These are phyloP conservation scores for Coemansia erecta DNA, from an alignment of 192 early-diverging fungal genomes.

Conservation along the genomic window DNA sequence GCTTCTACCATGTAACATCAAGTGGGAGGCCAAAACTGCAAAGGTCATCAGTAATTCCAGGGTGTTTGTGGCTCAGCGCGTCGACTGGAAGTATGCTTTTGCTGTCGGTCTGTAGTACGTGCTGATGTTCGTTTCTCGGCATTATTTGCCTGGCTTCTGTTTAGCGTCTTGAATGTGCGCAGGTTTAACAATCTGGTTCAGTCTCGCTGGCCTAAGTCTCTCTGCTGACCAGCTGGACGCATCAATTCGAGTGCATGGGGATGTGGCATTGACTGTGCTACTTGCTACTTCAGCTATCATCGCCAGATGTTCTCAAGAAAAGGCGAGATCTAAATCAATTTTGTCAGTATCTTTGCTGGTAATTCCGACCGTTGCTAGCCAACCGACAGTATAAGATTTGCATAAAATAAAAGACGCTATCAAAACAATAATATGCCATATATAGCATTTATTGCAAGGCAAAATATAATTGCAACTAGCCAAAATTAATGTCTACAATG, in stretches of 20 bases:
- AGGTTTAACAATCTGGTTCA: conserved; percentile 46
- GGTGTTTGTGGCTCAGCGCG: conserved; percentile 32
- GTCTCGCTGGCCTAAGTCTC: conserved; percentile 42
- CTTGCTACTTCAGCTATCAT: conserved; percentile 66
- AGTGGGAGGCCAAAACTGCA: conserved; percentile 12
- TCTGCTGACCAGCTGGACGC: conserved; percentile 62
- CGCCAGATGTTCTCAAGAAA: conserved; percentile 34
- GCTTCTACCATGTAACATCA: conserved; percentile 55
- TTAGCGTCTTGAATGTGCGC: conserved; percentile 39
- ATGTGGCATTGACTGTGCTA: conserved; percentile 85
- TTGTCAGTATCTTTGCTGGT: too few relatives aligned
- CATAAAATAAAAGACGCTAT: too few relatives aligned
- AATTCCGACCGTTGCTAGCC: too few relatives aligned
- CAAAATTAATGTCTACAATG: too few relatives aligned
- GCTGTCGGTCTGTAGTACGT: conserved; percentile 64
- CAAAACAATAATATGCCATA: too few relatives aligned
- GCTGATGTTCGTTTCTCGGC: conserved; percentile 71
- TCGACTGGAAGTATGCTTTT: conserved; percentile 69
- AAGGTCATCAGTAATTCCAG: background rate
- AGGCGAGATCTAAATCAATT: too few relatives aligned
- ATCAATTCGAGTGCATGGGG: conserved; percentile 72
- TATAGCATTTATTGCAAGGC: too few relatives aligned
- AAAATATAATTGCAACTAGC: too few relatives aligned
- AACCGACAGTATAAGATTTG: too few relatives aligned
- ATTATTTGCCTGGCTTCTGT: conserved; percentile 59